phyloP scores from a whole-genome alignment of 208 protist species.

The Wallacemonas rigidus region DNA sequence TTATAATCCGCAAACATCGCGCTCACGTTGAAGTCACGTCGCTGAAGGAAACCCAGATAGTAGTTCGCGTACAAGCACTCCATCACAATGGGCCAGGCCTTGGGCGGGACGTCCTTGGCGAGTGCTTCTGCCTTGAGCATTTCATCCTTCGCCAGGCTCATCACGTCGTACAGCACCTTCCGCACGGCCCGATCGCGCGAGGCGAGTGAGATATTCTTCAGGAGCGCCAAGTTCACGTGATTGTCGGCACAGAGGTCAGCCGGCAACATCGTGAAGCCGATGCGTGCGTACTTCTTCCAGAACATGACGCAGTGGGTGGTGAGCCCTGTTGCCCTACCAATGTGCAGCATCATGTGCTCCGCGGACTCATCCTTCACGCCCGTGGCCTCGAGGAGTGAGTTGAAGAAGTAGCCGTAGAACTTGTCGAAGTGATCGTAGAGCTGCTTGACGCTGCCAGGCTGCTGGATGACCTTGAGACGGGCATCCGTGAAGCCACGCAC shows the following conservation, averaged over 20 bases:
- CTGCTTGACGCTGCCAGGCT: constrained; percentile 88
- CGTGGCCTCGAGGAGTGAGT: constrained; percentile 80
- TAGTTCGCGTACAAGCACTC: constrained; percentile 89
- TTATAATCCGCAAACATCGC: constrained; percentile 89
- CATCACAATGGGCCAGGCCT: constrained; percentile 85
- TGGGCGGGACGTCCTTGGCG: constrained; percentile 59
- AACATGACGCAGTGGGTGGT: constrained; percentile 91
- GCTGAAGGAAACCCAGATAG: constrained; percentile 86
- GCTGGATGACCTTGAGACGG: constrained; percentile 76
- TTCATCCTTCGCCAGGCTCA: constrained; percentile 85
- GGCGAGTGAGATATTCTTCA: constrained; percentile 84
- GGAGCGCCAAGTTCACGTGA: constrained; percentile 82
- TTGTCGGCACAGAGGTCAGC: constrained; percentile 88
- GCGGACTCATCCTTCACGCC: constrained; percentile 80
- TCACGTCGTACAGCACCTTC: constrained; percentile 77
- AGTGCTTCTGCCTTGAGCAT: constrained; percentile 82
- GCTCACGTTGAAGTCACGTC: constrained; percentile 84
- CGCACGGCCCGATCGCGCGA: constrained; percentile 79
- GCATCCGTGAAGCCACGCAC: constrained; percentile 89
- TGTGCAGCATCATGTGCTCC: constrained; percentile 86
- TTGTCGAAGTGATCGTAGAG: constrained; percentile 92
- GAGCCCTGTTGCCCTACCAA: constrained; percentile 80
- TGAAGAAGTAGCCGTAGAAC: constrained; percentile 92
- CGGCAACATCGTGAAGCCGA: constrained; percentile 89
- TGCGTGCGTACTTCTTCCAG: constrained; percentile 90